Base-by-base conservation (phyloP, 2,329 filamentous ascomycete genomes). In the Xylaria sp. region DNA sequence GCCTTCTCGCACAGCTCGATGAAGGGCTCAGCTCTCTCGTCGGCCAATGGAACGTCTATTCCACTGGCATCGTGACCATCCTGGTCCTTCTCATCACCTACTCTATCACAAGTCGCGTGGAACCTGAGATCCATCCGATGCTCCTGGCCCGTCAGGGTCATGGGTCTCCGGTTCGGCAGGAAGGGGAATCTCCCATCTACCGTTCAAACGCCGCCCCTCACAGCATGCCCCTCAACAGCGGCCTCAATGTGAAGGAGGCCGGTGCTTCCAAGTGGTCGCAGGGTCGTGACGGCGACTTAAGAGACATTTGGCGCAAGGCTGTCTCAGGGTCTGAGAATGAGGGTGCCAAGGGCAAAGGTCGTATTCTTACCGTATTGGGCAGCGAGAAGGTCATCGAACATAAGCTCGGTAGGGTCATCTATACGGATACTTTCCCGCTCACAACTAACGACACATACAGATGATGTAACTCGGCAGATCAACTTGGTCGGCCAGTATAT, bases 121-220 rank as follows among this genome's bases (percentile, higher is more conserved):
- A 98, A 63, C 92, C 96, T 6, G 96, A 99, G 83, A 92, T 92
- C 5, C 96, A 98, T 81, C 95, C 96, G 41, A 90, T 97, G 81
- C 88, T 98, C 57, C 90, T 99, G 34, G 92, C 93, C 65, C 89
- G 95, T 63, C 96, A 98, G 84, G 89, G 94, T 2, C 86, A 90
- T 72, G 87, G 92, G 60, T 92, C 93, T 9, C 89, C 91, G 13
- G 92, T 98, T 63, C 89, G 96, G 75, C 90, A 95, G 75, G 89
- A 92, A 67, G 92, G 93, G 74, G 92, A 98, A 81, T 97, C 94
- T 50, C 91, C 96, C 56, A 84, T 94, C 70, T 97, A 95, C 81
- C 88, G 96, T 68, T 93, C 92, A n/a, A 89, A 93, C 68, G 91
- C 94, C 69, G 90, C 91, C 7, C 94, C 95, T 23, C 92, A 97